A percentile compares a stretch with the other conserved stretches of the same genome.
Conservation (phyloP, 441 rosid species). For the Pelargonium hybrid region DNA sequence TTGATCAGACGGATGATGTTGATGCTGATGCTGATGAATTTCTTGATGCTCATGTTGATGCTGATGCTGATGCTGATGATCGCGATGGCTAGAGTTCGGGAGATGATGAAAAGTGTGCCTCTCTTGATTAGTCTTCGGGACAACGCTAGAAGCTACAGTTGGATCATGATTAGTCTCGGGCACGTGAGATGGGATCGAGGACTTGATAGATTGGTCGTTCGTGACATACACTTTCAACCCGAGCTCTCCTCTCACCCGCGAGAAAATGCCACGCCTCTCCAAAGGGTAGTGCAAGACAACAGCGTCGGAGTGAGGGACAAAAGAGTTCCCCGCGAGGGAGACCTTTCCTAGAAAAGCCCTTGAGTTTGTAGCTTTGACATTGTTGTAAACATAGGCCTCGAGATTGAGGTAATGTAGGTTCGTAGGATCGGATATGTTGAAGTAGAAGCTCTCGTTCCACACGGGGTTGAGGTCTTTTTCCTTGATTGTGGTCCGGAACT, state of each 20-base stretch:
- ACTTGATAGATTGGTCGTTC: conserved; percentile 54
- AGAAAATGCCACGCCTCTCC: conserved; percentile 79
- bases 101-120: conserved; percentile 67
- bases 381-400: conserved; percentile 58
- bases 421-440: conserved; percentile 79
- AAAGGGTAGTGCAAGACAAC: conserved; percentile 79
- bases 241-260: conserved; percentile 87
- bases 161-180: conserved; percentile 23
- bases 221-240: conserved; percentile 76
- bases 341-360: conserved; percentile 78
- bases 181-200: conserved; percentile 38
- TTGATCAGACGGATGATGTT: conserved; percentile 13
- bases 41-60: conserved; percentile 29
- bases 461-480: conserved; percentile 84
- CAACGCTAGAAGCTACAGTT: conserved; percentile 16
- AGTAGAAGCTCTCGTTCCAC: conserved; percentile 94
- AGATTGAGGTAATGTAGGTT: conserved; percentile 64
- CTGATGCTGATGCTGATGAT: conserved; percentile 24
- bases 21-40: conserved; percentile 25
- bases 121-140: conserved; percentile 22
- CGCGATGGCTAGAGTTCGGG: conserved; percentile 32
- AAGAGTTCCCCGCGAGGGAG: conserved; percentile 63
- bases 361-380: conserved; percentile 45
- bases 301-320: conserved; percentile 73
- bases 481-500: conserved; percentile 68